These are phyloP conservation scores for Botrytis aclada DNA, from an alignment of 2,329 filamentous ascomycete genomes.

Conservation along the genomic window DNA sequence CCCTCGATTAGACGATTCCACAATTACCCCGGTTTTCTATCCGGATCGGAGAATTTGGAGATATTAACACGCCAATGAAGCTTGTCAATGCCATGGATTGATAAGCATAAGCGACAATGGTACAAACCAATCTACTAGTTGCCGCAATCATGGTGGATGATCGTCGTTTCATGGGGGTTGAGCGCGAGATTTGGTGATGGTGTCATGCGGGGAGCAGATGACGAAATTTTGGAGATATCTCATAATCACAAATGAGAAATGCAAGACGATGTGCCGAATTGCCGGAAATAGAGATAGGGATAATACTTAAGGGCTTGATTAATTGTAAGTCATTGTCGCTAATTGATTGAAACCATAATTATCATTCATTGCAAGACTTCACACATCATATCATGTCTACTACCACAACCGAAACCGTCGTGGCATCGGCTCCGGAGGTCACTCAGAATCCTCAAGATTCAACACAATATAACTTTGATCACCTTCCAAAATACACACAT, in stretches of 20 bases:
- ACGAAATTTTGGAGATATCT: slow-evolving; percentile 18
- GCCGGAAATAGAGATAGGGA: not conserved
- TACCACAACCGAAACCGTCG: slow-evolving; percentile 23
- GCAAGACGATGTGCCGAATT: not conserved
- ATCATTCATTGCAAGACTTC: not conserved
- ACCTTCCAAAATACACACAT: slow-evolving; percentile 43
- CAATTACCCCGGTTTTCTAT: not conserved
- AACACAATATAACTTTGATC: slow-evolving; percentile 29
- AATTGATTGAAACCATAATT: not conserved
- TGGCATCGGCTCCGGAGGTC: not conserved
- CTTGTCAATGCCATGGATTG: not conserved
- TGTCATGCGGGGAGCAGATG: slow-evolving; percentile 27
- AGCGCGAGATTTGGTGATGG: slow-evolving; percentile 17
- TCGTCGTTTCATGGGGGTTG: not conserved
- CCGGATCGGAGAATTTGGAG: not conserved
- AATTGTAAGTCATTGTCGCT: not conserved
- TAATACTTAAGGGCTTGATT: not conserved
- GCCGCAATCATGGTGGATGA: not conserved
- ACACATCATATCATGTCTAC: slow-evolving; percentile 25
- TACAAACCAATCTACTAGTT: not conserved
- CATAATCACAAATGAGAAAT: not conserved
- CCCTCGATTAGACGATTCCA: slow-evolving; percentile 5
- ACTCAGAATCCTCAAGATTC: slow-evolving; percentile 24
- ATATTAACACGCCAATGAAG: not conserved
- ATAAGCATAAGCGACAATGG: not conserved